Base-by-base conservation (phyloP, 2,329 filamentous ascomycete genomes). In the Colletotrichum paranaense region DNA sequence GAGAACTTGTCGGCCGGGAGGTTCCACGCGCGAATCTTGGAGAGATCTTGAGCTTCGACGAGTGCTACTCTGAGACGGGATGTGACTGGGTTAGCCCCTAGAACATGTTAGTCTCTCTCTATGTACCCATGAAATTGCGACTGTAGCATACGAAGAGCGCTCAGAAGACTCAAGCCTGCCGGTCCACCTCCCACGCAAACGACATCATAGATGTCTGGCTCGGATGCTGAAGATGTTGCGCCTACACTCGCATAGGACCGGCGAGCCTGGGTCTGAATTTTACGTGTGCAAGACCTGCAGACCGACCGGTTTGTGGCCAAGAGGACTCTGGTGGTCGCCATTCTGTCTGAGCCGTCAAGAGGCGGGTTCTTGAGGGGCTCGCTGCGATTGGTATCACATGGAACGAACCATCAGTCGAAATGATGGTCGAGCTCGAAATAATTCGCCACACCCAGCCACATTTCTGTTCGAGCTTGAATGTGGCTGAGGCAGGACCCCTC, bases 131-230 rank as follows among this genome's bases (percentile, higher is more conserved):
- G 19, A 19, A 32, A 9, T 52, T 49, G 62, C 32, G 9, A 65
- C 35, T 64, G 53, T 81, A 88, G 77, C 72, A 26, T 88, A 95
- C 94, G 92, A 56, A 97, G 87, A 77, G 94, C 93, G 73, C 93
- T 90, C 68, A 95, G 85, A 38, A 97, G 89, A 79, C 95, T 97
- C 71, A 99, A 87, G 68, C 96, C 96, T 57, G 95, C 95, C 28
- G 95, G 95, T 5, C 95, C 95, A 74, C 95, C 95, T 74, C 95
- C 95, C 67, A 98, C 93, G 78, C 95, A 97, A 75, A 98, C 94
- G 38, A 98, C 93, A 89, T 98, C 95, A 86, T 97, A 98, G 78
- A 98, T 92, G 76, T 97, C 94, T 12, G 52, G 82, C 76, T 72
- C 86, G 80, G 72, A 49, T 9, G 60, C 56, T 16, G 71, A 62